These are phyloP conservation scores for Protomyces inundatus DNA, from an alignment of 1,139 yeast genomes.

Conservation along the genomic window DNA sequence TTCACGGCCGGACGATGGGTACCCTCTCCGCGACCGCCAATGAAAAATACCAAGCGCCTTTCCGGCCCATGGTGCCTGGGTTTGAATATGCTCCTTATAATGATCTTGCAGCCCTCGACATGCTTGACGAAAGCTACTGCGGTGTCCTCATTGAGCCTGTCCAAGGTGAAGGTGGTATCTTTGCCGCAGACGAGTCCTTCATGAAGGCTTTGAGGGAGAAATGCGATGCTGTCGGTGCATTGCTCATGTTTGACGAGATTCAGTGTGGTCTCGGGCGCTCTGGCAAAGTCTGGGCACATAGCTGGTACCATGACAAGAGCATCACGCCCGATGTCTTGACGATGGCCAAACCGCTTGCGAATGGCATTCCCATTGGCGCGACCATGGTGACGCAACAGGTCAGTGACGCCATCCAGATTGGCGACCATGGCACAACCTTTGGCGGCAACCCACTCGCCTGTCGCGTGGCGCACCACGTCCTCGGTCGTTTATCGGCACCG, in stretches of 20 bases:
- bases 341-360: conserved; percentile 92
- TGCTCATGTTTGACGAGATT: conserved; percentile 87
- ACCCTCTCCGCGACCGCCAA: conserved; percentile 88
- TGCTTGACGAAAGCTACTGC: conserved; percentile 64
- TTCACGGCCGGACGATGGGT: conserved; percentile 95
- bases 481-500: conserved; percentile 58
- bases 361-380: conserved; percentile 97
- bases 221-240: conserved; percentile 65
- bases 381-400: conserved; percentile 78
- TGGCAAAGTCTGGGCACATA: conserved; percentile 91
- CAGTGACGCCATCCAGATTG: conserved; percentile 66
- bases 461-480: conserved; percentile 69
- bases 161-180: conserved; percentile 97
- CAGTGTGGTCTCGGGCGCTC: conserved; percentile 95
- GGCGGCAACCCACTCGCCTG: conserved; percentile 96
- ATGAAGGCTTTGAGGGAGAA: conserved; percentile 59
- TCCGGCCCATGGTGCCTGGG: conserved; percentile 83
- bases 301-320: conserved; percentile 62
- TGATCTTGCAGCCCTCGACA: conserved; percentile 55
- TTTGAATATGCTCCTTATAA: conserved; percentile 54
- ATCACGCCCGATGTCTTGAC: conserved; percentile 86
- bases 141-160: conserved; percentile 94
- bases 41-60: conserved; percentile 86
- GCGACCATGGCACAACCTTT: conserved; percentile 96
- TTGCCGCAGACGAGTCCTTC: conserved; percentile 59